Evolutionary conservation across 257 asterid genomes (phyloP).

Genomic region (Forsythia suspensa): DNA sequence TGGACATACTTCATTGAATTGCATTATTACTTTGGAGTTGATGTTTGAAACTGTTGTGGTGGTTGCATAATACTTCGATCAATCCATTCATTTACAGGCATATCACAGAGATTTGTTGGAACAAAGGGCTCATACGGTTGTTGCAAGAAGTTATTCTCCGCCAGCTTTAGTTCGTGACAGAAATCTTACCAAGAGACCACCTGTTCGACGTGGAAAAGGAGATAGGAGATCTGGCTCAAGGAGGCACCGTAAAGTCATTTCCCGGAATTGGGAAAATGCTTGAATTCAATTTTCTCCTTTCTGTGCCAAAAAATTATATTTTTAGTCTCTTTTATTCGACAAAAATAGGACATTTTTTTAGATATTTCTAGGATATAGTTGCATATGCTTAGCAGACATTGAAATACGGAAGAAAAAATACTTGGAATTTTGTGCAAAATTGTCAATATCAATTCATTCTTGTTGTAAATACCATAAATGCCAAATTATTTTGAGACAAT

Average conservation of each 20-base stretch:
- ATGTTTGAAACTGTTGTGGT: background rate
- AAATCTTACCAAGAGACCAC: slow-evolving; percentile 29
- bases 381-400: slow-evolving; percentile 18
- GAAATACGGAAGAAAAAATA: slow-evolving; percentile 23
- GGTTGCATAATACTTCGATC: background rate
- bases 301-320: slow-evolving; percentile 33
- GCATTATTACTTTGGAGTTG: background rate
- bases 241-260: slow-evolving; percentile 59
- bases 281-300: slow-evolving; percentile 35
- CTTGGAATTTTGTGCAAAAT: slow-evolving; percentile 11
- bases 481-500: background rate
- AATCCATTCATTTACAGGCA: slow-evolving; percentile 47
- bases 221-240: slow-evolving; percentile 66
- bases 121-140: slow-evolving; percentile 62
- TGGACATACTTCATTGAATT: background rate
- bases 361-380: slow-evolving; percentile 16
- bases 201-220: slow-evolving; percentile 56
- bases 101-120: slow-evolving; percentile 87
- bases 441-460: slow-evolving; percentile 25
- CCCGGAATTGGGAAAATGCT: slow-evolving; percentile 45
- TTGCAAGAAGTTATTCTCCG: slow-evolving; percentile 32
- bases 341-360: slow-evolving; percentile 27
- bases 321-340: slow-evolving; percentile 18
- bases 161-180: slow-evolving; percentile 38
- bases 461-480: slow-evolving; percentile 35